Conservation (phyloP, 192 early-diverging fungal species). For the Irineochytrium annulatum region DNA sequence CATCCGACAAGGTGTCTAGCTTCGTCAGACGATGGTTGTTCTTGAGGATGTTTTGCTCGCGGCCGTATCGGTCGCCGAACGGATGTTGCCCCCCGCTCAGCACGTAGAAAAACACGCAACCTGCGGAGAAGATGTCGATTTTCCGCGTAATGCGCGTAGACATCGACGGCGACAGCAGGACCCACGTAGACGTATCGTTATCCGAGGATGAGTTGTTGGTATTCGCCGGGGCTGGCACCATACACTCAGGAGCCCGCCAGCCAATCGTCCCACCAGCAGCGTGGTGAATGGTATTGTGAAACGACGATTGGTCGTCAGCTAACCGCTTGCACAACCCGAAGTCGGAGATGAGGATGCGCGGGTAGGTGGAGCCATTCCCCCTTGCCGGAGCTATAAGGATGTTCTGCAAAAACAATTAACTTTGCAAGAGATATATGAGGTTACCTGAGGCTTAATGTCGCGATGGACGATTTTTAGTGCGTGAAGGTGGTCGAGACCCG, state of each 20-base stretch:
- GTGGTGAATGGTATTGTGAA: conserved; percentile 76
- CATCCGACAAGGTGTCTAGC: conserved; percentile 66
- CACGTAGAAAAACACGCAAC: conserved; percentile 94
- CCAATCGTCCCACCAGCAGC: conserved; percentile 85
- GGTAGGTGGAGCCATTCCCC: conserved; percentile 34
- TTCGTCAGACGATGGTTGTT: conserved; percentile 67
- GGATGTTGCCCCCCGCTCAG: conserved; percentile 88
- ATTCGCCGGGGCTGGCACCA: conserved; percentile 33
- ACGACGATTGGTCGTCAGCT: conserved; percentile 88
- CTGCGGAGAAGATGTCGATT: conserved; percentile 94
- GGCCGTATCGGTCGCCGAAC: conserved; percentile 85
- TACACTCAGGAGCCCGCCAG: conserved; percentile 93
- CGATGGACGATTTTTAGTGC: conserved; percentile 94
- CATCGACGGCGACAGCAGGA: conserved; percentile 9
- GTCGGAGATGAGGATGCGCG: conserved; percentile 87
- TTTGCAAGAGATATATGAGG: neutral
- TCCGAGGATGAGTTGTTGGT: neutral
- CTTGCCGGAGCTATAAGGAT: conserved; percentile 67
- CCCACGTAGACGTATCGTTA: conserved; percentile 8
- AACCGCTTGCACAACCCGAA: conserved; percentile 95
- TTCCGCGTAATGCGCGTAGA: conserved; percentile 66
- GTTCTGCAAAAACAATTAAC: conserved; percentile 59
- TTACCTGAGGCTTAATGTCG: conserved; percentile 84
- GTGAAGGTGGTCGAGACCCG: conserved; percentile 85
- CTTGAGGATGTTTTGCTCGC: conserved; percentile 87